Conservation (phyloP, 768 basidiomycete species). For the Tubosaeta brunneosetosa region DNA sequence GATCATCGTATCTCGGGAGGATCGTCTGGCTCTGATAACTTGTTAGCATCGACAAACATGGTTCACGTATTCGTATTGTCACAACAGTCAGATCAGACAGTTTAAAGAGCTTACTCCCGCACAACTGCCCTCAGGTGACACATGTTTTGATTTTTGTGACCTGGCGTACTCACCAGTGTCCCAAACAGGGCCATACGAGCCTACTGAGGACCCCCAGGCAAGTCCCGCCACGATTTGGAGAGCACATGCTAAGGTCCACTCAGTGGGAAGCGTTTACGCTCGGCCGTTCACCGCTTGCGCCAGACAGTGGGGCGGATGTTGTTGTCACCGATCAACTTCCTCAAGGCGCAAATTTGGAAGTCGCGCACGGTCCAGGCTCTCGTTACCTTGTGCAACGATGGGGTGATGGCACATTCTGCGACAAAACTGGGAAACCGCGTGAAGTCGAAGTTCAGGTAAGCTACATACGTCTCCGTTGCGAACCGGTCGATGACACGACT, state of each 20-base stretch:
- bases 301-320: constrained; percentile 59
- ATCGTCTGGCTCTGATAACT: constrained; percentile 29
- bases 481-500: constrained; percentile 1
- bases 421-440: constrained; percentile 82
- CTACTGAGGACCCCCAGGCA: constrained; percentile 83
- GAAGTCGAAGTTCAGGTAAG: constrained; percentile 94
- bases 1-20: constrained; percentile 35
- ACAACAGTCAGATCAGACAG: constrained; percentile 92
- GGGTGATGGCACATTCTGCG: constrained; percentile 89
- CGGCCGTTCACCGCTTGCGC: constrained; percentile 59
- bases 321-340: constrained; percentile 61
- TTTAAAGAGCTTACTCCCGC: constrained; percentile 78
- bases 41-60: constrained; percentile 78
- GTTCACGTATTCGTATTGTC: constrained; percentile 98
- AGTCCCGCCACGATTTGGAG: constrained; percentile 31
- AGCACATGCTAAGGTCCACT: constrained; percentile 17
- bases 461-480: constrained; percentile 7
- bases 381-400: constrained; percentile 91
- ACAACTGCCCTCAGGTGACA: constrained; percentile 62
- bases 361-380: constrained; percentile 72
- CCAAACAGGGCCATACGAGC: constrained; percentile 60
- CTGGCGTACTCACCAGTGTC: constrained; percentile 19
- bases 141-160: constrained; percentile 15
- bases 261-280: constrained; percentile 78
- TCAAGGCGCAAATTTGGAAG: constrained; percentile 66